A percentile compares a stretch with the other conserved stretches of the same genome.
These are phyloP conservation scores for Rhazya stricta DNA, from an alignment of 257 asterid species.

Conservation along the genomic window DNA sequence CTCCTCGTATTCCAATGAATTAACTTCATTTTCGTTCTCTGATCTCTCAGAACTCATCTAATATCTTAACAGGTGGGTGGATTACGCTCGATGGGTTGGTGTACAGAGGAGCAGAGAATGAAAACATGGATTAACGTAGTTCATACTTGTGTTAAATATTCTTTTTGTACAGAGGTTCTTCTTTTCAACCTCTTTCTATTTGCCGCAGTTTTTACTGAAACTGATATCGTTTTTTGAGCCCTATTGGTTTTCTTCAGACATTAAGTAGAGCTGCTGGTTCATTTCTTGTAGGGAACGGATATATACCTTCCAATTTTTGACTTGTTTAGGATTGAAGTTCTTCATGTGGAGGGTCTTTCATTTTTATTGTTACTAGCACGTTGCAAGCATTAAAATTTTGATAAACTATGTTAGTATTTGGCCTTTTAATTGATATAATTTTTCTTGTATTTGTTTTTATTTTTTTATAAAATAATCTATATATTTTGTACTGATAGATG, in stretches of 20 bases:
- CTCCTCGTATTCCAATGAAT: not conserved
- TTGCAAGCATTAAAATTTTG: too few relatives aligned
- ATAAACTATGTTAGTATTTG: too few relatives aligned
- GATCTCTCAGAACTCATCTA: not conserved
- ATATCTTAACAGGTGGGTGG: slow-evolving; percentile 79
- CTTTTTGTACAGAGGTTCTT: not conserved
- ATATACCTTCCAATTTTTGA: not conserved
- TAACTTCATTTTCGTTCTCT: slow-evolving; percentile 3
- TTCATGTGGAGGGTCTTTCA: too few relatives aligned
- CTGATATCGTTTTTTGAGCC: not conserved
- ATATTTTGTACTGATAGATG: too few relatives aligned
- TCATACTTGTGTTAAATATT: slow-evolving; percentile 1
- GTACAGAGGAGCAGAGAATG: slow-evolving; percentile 64
- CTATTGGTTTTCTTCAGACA: not conserved
- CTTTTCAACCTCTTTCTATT: not conserved
- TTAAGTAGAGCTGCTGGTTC: not conserved
- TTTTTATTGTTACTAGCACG: too few relatives aligned
- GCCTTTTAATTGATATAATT: too few relatives aligned
- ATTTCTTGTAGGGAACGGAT: not conserved
- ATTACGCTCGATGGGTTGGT: slow-evolving; percentile 85
- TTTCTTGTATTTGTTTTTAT: too few relatives aligned
- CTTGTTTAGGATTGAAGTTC: not conserved
- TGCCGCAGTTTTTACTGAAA: not conserved
- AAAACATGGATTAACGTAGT: slow-evolving; percentile 15
- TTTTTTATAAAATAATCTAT: too few relatives aligned